These are phyloP conservation scores for Dovyalis caffra DNA, from an alignment of 345 rosid genomes.

Conservation along the genomic window DNA sequence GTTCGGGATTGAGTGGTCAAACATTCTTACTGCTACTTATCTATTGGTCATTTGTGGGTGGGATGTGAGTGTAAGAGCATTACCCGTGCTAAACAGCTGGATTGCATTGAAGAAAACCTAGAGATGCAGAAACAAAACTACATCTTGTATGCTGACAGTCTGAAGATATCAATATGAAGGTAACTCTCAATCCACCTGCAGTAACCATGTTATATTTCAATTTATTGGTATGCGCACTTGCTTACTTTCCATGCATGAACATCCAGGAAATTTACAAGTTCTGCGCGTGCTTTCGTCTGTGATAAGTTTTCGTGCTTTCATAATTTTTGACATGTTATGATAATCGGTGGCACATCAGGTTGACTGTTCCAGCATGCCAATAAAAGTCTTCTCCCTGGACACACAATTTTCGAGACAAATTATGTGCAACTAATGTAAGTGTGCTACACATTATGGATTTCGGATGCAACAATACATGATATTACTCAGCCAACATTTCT, in stretches of 20 bases:
- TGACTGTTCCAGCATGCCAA: background rate
- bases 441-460: background rate
- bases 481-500: background rate
- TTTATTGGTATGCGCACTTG: background rate
- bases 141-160: background rate
- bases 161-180: background rate
- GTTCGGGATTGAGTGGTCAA: conserved; percentile 6
- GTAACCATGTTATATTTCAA: background rate
- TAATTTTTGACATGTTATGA: background rate
- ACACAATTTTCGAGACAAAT: background rate
- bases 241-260: background rate
- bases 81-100: background rate
- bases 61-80: background rate
- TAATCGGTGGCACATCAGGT: background rate
- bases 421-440: background rate
- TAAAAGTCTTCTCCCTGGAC: background rate
- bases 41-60: background rate
- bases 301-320: background rate
- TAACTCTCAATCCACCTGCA: too few relatives aligned
- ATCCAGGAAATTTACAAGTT: background rate
- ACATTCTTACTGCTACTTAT: background rate
- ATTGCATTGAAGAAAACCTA: background rate
- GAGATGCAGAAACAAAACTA: background rate
- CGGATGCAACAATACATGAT: background rate
- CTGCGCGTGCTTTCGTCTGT: background rate